Evolutionary conservation across 2,329 filamentous ascomycete genomes (phyloP), one percentile per base, ranked within the genome.

Genomic region (Alternaria novae-zelandiae): DNA sequence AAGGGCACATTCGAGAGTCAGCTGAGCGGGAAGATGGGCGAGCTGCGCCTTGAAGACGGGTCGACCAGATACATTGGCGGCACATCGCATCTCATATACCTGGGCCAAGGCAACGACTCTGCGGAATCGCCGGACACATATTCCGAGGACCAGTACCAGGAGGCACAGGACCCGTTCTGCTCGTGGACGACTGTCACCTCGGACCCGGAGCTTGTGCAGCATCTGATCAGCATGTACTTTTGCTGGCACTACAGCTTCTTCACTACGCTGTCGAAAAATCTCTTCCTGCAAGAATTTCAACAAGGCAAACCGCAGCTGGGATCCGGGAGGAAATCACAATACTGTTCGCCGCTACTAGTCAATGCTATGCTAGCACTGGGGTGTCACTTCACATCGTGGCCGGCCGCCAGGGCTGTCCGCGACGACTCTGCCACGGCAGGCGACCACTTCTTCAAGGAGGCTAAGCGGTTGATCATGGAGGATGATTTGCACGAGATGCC

Each of bases 191-290:
- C 86, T 15, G 93, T 97, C 49, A 97, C 93, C 2, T 85, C 89
- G 54, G 93, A 97, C 77, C 86, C 89, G 23, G 87, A 91, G 57
- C 85, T 97, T 49, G 89, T 97, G 70, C 87, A 90, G 15, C 95
- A 97, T 79, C 87, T 99, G 17, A 88, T 99, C 76, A 95, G 94
- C 74, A 94, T 98, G 92, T 99, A 99, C 81, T 98, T 98, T 82
- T 93, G 90, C 72, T 98, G 95, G 91, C 96, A 98, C 80, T 98
- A 98, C 79, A 90, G 94, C 17, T 98, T 96, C 81, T 99, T 98
- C 79, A 95, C 94, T 5, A 96, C 92, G 0, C 84, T 98, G 7
- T 95, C 94, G 12, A 96, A 93, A 78, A 89, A 86, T 41, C 83
- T 97, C 30, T 98, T 99, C 77, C 94, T 92, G 76, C 87, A 90